Conservation (phyloP, 768 basidiomycete genomes). For the Tricholomella constricta region DNA sequence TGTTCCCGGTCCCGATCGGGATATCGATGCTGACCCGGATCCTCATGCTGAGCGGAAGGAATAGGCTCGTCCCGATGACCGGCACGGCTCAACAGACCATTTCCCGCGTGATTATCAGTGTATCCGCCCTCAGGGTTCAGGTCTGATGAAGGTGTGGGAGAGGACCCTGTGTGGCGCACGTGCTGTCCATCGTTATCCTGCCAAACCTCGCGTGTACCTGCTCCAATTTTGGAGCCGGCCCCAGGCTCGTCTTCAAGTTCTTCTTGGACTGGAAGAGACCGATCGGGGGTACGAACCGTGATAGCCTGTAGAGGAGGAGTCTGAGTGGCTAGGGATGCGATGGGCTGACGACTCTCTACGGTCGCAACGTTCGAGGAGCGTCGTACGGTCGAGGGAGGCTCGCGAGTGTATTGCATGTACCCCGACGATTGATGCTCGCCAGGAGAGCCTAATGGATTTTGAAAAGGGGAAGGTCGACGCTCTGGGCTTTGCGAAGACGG, state of each 20-base stretch:
- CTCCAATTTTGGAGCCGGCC: conserved; percentile 33
- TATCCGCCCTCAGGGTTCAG: conserved; percentile 45
- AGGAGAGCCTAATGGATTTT: conserved; percentile 48
- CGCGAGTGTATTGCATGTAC: conserved; percentile 54
- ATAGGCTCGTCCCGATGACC: conserved; percentile 46
- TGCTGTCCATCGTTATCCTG: conserved; percentile 33
- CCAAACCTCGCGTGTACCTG: conserved; percentile 26
- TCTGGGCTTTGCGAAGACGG: conserved; percentile 54
- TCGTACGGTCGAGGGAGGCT: conserved; percentile 38
- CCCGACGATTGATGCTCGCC: conserved; percentile 43
- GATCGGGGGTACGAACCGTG: conserved; percentile 62
- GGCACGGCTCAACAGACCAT: conserved; percentile 39
- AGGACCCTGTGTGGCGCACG: conserved; percentile 35
- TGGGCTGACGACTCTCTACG: conserved; percentile 32
- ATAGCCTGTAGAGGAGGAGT: conserved; percentile 58
- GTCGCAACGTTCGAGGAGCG: conserved; percentile 25
- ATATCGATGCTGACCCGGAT: conserved; percentile 34
- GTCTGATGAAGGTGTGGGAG: conserved; percentile 58
- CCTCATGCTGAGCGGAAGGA: conserved; percentile 45
- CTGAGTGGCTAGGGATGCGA: conserved; percentile 43
- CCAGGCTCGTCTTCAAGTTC: conserved; percentile 68
- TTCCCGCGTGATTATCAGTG: conserved; percentile 33
- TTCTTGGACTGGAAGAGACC: conserved; percentile 77
- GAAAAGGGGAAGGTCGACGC: conserved; percentile 51
- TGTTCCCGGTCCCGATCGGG: conserved; percentile 33